Evolutionary conservation across 2,329 filamentous ascomycete species (phyloP).

Genomic region (Alternaria ethzedia): DNA sequence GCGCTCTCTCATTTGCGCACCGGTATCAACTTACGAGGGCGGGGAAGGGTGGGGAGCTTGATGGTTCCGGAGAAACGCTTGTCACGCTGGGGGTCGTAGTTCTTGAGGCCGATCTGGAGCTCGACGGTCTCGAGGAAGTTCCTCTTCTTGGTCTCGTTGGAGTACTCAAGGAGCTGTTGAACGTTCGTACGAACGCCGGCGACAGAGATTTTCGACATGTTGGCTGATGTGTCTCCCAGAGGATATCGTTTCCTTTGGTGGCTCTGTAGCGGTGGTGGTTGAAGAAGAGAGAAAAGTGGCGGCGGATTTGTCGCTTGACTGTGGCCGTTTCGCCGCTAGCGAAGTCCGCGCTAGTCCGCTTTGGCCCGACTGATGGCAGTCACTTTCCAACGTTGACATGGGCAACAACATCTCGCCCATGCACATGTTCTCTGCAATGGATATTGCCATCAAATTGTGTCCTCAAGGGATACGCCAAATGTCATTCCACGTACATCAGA

Average conservation of each 20-base stretch:
- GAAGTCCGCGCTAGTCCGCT: conserved; percentile 15
- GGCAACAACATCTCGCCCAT: neutral
- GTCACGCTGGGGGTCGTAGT: conserved; percentile 90
- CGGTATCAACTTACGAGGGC: conserved; percentile 56
- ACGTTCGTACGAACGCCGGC: conserved; percentile 97
- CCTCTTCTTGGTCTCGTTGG: conserved; percentile 92
- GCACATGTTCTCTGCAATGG: neutral
- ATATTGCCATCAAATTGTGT: neutral
- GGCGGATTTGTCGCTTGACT: conserved; percentile 21
- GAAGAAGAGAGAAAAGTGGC: conserved; percentile 23
- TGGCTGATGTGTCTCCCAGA: conserved; percentile 57
- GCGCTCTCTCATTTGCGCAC: neutral
- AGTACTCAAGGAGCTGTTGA: conserved; percentile 93
- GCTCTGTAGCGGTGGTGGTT: conserved; percentile 46
- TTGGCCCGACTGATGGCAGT: neutral
- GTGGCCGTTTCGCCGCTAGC: conserved; percentile 21
- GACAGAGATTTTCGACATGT: conserved; percentile 86
- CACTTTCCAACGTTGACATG: neutral
- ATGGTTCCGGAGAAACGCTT: conserved; percentile 99
- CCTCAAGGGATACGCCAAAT: neutral
- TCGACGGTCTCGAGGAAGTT: conserved; percentile 97
- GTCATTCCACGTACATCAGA: neutral
- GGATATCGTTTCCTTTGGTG: conserved; percentile 48
- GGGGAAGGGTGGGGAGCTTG: conserved; percentile 89
- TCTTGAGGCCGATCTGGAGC: conserved; percentile 60